These are phyloP conservation scores for Neobulgaria alba DNA, from an alignment of 2,329 filamentous ascomycete species.

Conservation along the genomic window DNA sequence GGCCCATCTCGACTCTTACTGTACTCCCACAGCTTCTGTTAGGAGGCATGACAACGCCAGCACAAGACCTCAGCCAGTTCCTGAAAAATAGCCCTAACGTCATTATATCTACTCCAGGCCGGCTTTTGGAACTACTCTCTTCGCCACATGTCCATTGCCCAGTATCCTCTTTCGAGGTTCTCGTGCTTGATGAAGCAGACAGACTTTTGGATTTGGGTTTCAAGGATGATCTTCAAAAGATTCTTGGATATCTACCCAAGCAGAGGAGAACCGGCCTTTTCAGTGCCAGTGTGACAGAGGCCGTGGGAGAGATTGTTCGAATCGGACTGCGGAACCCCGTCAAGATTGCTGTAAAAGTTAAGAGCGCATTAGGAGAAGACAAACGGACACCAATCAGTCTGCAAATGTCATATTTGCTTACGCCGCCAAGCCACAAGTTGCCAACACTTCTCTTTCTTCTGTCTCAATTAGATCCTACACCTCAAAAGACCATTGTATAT, in stretches of 20 bases:
- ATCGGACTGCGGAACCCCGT: slow-evolving; percentile 91
- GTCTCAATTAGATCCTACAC: slow-evolving; percentile 57
- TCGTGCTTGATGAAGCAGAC: slow-evolving; percentile 93
- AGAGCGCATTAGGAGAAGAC: slow-evolving; percentile 68
- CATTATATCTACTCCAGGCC: slow-evolving; percentile 81
- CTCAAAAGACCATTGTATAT: slow-evolving; percentile 83
- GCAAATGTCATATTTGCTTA: slow-evolving; percentile 79
- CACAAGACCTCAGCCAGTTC: slow-evolving; percentile 81
- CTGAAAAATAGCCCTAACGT: slow-evolving; percentile 79
- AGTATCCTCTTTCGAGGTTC: slow-evolving; percentile 80
- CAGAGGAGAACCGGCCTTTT: slow-evolving; percentile 90
- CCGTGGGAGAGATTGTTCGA: slow-evolving; percentile 84
- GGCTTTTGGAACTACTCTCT: slow-evolving; percentile 77
- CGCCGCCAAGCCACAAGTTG: slow-evolving; percentile 71
- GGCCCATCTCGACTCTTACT: slow-evolving; percentile 39
- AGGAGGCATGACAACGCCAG: slow-evolving; percentile 69
- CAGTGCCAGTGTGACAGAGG: slow-evolving; percentile 85
- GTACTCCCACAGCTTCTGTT: slow-evolving; percentile 82
- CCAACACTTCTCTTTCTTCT: slow-evolving; percentile 66
- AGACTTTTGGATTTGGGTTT: slow-evolving; percentile 88
- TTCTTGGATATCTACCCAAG: slow-evolving; percentile 77
- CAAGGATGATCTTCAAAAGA: slow-evolving; percentile 80
- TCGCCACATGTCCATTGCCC: slow-evolving; percentile 83
- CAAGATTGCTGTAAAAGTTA: slow-evolving; percentile 89
- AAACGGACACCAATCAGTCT: slow-evolving; percentile 84